A percentile compares a stretch with the other conserved stretches of the same genome.
Evolutionary conservation across 768 basidiomycete species (phyloP).

Genomic region (Cantharellus cinnabarinus): DNA sequence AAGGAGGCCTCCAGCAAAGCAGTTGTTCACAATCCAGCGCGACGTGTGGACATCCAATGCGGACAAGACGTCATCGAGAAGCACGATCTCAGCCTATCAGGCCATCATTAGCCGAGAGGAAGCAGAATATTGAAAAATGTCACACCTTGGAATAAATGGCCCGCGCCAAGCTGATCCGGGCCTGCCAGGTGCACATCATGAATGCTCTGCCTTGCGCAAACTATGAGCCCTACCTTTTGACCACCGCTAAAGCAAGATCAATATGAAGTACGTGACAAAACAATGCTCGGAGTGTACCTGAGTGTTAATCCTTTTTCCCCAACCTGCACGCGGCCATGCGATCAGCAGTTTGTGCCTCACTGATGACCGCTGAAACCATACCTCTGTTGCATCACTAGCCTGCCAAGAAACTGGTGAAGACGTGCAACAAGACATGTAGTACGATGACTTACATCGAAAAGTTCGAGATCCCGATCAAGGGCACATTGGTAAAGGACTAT

Average conservation of each 20-base stretch:
- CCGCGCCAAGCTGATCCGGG: slow-evolving; percentile 33
- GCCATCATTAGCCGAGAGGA: no score
- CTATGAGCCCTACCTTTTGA: slow-evolving; percentile 22
- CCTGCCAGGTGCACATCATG: slow-evolving; percentile 10
- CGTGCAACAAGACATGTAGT: not conserved
- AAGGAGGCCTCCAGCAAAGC: slow-evolving; percentile 17
- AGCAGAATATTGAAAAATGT: not conserved
- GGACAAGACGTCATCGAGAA: slow-evolving; percentile 55
- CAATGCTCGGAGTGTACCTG: slow-evolving; percentile 13
- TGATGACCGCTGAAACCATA: not conserved
- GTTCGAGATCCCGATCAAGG: slow-evolving; percentile 25
- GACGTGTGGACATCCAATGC: slow-evolving; percentile 39
- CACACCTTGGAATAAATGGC: slow-evolving; percentile 33
- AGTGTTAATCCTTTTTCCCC: slow-evolving; percentile 49
- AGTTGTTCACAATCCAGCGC: slow-evolving; percentile 26
- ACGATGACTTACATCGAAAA: slow-evolving; percentile 18
- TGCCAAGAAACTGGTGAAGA: not conserved
- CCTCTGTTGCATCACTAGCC: slow-evolving; percentile 45
- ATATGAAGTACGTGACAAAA: not conserved
- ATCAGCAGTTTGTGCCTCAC: not conserved
- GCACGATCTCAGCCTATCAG: slow-evolving; percentile 26
- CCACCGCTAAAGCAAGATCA: slow-evolving; percentile 22
- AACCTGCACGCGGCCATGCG: slow-evolving; percentile 15
- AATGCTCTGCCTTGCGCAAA: not conserved
- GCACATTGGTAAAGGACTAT: slow-evolving; percentile 22